Base-by-base conservation (phyloP, 2,329 filamentous ascomycete species). In the Monilinia laxa region DNA sequence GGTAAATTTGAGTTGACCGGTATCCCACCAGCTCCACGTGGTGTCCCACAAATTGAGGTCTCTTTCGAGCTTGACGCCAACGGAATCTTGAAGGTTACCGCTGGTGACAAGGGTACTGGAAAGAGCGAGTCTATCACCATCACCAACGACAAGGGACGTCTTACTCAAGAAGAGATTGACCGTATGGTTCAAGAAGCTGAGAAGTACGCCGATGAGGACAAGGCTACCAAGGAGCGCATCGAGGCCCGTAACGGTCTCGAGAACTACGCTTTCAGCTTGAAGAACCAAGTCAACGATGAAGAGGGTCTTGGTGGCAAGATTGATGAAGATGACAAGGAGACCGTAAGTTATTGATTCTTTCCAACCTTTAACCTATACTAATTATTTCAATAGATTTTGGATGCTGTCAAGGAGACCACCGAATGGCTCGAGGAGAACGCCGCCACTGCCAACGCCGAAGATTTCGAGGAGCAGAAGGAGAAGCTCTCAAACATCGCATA, bases 391-490 rank as follows among this genome's bases (percentile, higher is more conserved):
- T 64, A 90, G 87, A 88, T 99, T 75, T 83, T 96, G 72, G 93
- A 97, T 73, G 95, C 95, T 71, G 88, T 99, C 83, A 98, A 98
- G 90, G 95, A 99, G 84, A 84, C 92, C 71, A 90, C 89, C 75
- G 93, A 97, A 80, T 99, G 95, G 95, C 89, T 99, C 68, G 93
- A 97, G 75, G 92, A 96, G 87, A 96, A 97, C 82, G 91, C 87
- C 73, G 87, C 90, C 73, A 90, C 90, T 63, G 95, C 95, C 71
- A 87, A 84, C 73, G 85, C 92, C 68, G 94, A 97, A 84, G 95
- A 98, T 84, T 97, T 98, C 76, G 93, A 97, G 81, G 95, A 99
- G 87, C 94, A 98, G 85, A 97, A 96, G 86, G 94, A 99, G 90
- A 97, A 97, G 87, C 87, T 99, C 74, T 96, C 91, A 76, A 90